Evolutionary conservation across 2,329 filamentous ascomycete species (phyloP).

Genomic region (Claviceps citrina): DNA sequence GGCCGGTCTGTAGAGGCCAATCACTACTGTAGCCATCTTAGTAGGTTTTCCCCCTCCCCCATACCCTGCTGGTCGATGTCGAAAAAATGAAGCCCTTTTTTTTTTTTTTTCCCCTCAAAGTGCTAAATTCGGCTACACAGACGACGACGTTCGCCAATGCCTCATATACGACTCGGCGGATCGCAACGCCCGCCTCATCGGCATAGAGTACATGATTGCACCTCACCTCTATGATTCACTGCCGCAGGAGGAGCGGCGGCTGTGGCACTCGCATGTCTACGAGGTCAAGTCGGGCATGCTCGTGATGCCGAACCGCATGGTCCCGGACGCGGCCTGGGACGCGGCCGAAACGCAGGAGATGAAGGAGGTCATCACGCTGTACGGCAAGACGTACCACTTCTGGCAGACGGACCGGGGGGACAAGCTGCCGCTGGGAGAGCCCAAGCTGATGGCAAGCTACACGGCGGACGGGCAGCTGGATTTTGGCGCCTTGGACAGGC

Average conservation of each 20-base stretch:
- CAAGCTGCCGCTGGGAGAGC: conserved; percentile 33
- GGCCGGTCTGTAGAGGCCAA: conserved; percentile 59
- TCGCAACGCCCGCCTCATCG: conserved; percentile 57
- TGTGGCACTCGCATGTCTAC: conserved; percentile 67
- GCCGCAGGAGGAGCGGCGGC: conserved; percentile 47
- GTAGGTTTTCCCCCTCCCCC: conserved; percentile 5
- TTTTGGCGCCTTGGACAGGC: conserved; percentile 28
- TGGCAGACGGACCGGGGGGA: conserved; percentile 75
- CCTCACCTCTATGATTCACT: conserved; percentile 52
- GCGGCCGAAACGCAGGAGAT: conserved; percentile 65
- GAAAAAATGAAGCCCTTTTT: neutral
- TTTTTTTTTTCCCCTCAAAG: too few relatives aligned
- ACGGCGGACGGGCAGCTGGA: conserved; percentile 33
- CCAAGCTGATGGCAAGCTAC: conserved; percentile 39
- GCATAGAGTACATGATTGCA: conserved; percentile 78
- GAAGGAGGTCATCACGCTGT: conserved; percentile 57
- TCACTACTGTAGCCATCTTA: conserved; percentile 72
- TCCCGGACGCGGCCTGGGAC: conserved; percentile 54
- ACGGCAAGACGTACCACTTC: conserved; percentile 73
- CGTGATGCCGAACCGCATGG: conserved; percentile 51
- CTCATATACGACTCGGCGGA: conserved; percentile 63
- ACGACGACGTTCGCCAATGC: conserved; percentile 61
- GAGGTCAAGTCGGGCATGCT: conserved; percentile 68
- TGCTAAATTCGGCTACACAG: conserved; percentile 8
- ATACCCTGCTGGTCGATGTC: neutral